These are phyloP conservation scores for Hemileccinum rubropunctum DNA, from an alignment of 768 basidiomycete genomes.

Conservation along the genomic window DNA sequence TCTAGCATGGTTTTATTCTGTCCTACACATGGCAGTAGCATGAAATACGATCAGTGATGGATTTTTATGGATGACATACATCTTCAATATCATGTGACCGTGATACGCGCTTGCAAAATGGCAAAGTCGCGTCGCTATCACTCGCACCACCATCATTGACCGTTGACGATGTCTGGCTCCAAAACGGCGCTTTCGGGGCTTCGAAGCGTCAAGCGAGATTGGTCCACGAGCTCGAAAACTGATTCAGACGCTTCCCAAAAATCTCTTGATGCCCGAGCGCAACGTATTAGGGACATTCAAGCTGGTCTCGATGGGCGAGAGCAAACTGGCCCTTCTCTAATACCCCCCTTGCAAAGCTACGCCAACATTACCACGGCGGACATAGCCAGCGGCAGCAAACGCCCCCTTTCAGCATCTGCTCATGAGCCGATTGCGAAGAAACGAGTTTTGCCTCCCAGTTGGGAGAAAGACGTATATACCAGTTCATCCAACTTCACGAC, in stretches of 20 bases:
- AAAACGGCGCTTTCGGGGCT: conserved; percentile 55
- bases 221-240: conserved; percentile 45
- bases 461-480: conserved; percentile 38
- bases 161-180: conserved; percentile 26
- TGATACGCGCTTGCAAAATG: neutral
- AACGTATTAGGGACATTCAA: conserved; percentile 58
- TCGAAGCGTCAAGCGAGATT: conserved; percentile 59
- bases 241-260: conserved; percentile 20
- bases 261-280: conserved; percentile 23
- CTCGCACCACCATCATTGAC: too few species aligned
- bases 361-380: conserved; percentile 14
- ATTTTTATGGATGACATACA: too few species aligned
- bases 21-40: too few species aligned
- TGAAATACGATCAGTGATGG: too few species aligned
- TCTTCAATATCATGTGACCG: conserved; percentile 23
- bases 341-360: conserved; percentile 9
- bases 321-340: conserved; percentile 19
- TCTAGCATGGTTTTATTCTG: conserved; percentile 36
- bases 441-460: conserved; percentile 52
- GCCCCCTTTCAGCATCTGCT: conserved; percentile 22
- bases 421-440: conserved; percentile 45
- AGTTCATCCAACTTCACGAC: conserved; percentile 35
- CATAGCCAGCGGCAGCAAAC: conserved; percentile 33
- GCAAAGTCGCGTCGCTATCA: neutral
- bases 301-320: conserved; percentile 49